Conservation (phyloP, 352 stramenopile species). For the Saprolegnia parasitica region DNA sequence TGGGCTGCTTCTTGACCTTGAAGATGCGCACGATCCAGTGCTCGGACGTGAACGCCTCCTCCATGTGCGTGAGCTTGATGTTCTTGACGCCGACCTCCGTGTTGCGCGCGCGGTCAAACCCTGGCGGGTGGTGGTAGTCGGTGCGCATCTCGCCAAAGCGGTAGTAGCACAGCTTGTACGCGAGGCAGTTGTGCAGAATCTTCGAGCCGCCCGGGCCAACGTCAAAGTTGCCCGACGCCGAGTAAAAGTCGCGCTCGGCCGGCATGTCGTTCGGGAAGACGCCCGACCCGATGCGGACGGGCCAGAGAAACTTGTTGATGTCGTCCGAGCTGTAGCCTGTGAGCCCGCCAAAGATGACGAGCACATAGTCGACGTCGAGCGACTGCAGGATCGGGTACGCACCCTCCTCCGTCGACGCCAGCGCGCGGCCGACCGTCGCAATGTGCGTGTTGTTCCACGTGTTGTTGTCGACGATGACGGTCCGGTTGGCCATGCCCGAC, state of each 20-base stretch:
- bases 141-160: slow-evolving; percentile 87
- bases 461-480: slow-evolving; percentile 69
- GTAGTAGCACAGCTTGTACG: slow-evolving; percentile 94
- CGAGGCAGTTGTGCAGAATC: slow-evolving; percentile 86
- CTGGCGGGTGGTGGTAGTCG: slow-evolving; percentile 70
- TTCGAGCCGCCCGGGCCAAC: slow-evolving; percentile 75
- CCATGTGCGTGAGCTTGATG: slow-evolving; percentile 86
- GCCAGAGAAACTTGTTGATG: slow-evolving; percentile 93
- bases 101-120: slow-evolving; percentile 85
- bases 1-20: slow-evolving; percentile 88
- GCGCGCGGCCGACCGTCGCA: slow-evolving; percentile 55
- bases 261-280: slow-evolving; percentile 84
- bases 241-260: slow-evolving; percentile 83
- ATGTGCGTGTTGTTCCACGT: slow-evolving; percentile 81
- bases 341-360: slow-evolving; percentile 88
- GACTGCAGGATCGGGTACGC: slow-evolving; percentile 86
- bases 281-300: slow-evolving; percentile 87
- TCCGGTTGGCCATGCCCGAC: slow-evolving; percentile 83
- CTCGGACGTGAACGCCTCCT: slow-evolving; percentile 93
- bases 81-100: slow-evolving; percentile 87
- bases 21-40: slow-evolving; percentile 95
- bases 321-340: slow-evolving; percentile 85
- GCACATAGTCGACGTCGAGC: slow-evolving; percentile 91
- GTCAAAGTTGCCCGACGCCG: slow-evolving; percentile 74
- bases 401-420: slow-evolving; percentile 80